Base-by-base conservation (phyloP, 352 stramenopile genomes). In the Pythium guiyangense region DNA sequence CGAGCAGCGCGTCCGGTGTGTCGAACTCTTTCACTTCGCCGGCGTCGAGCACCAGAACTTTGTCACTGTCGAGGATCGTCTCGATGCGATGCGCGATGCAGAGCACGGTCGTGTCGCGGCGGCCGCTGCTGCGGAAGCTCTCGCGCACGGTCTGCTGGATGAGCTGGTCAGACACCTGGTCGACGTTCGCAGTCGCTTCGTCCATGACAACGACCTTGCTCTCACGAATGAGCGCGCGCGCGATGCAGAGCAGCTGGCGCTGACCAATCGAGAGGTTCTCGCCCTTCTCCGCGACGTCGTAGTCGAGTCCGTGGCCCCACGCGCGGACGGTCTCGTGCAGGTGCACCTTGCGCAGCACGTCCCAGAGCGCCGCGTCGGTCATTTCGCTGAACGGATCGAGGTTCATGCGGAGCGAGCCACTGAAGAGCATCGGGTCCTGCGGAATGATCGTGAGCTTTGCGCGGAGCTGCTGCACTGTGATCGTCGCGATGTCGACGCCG, bases 201-300 rank as follows among this genome's bases (percentile, higher is more conserved):
- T 99, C 96, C 31, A 99, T 55, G 18, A 98, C 70, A 18, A 98
- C 50, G 43, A 79, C 65, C 31, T 91, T 88, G 8, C 78, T 74
- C 40, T 95, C 83, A 9, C 82, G 72, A 2, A 98, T 54, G 8
- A 98, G 60, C n/a, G 91, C 95, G 50, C 95, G 77, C 14, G 92
- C 94, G 57, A 99, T 97, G 65, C 94, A 98, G 0, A 99, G 44
- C 9, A 98, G 69, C 67, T 98, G 94, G 11, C 94, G 65, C 71
- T 98, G 84, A 5, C 96, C 95, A 35, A 98, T 88, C 42, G 76
- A 96, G 31, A 98, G 92, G 68, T 98, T 98, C 34, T 90, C 83
- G 5, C 95, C 95, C 42, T 83, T 82, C 64, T 98, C 92, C 0
- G 79, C 66, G 6, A 98, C 79, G 40, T 82, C 52, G 46, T 89